phyloP scores from a whole-genome alignment of 2,329 filamentous ascomycete genomes.

The Penicillium sp. region DNA sequence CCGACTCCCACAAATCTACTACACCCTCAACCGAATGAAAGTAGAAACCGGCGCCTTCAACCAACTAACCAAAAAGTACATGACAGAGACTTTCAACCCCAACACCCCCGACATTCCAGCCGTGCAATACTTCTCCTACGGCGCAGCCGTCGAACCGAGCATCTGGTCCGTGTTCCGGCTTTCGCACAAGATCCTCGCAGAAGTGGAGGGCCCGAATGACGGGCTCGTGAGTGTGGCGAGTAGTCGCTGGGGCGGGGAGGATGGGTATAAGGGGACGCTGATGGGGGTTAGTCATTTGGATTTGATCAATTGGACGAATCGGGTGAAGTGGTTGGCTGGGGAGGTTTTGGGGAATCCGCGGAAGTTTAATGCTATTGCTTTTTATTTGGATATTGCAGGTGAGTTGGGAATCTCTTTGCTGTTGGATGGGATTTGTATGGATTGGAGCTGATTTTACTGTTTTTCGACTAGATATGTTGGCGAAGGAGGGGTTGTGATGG shows the following conservation, averaged over 20 bases:
- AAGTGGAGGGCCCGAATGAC: constrained; percentile 64
- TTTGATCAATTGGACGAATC: constrained; percentile 69
- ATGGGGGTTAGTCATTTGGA: constrained; percentile 68
- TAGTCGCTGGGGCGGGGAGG: constrained; percentile 61
- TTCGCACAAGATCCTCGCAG: constrained; percentile 58
- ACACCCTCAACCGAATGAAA: constrained; percentile 57
- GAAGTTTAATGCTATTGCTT: constrained; percentile 67
- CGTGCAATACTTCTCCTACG: constrained; percentile 67
- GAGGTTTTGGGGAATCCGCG: constrained; percentile 59
- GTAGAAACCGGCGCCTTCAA: constrained; percentile 64
- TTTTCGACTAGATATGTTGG: constrained; percentile 63
- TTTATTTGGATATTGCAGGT: constrained; percentile 70
- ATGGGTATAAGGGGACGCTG: constrained; percentile 63
- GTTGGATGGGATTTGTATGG: too few species aligned
- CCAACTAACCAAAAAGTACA: constrained; percentile 64
- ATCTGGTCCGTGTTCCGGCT: constrained; percentile 62
- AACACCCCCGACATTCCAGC: constrained; percentile 59
- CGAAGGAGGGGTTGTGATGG: constrained; percentile 62
- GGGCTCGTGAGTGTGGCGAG: constrained; percentile 65
- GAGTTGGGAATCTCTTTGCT: too few species aligned
- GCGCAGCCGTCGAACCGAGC: constrained; percentile 60
- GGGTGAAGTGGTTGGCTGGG: constrained; percentile 62
- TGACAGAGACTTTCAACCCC: constrained; percentile 63
- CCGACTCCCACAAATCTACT: constrained; percentile 60
- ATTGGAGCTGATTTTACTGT: neutral